Evolutionary conservation across 768 basidiomycete genomes (phyloP), one percentile per base, ranked within the genome.

Genomic region (Porphyrellus cyaneotinctus): DNA sequence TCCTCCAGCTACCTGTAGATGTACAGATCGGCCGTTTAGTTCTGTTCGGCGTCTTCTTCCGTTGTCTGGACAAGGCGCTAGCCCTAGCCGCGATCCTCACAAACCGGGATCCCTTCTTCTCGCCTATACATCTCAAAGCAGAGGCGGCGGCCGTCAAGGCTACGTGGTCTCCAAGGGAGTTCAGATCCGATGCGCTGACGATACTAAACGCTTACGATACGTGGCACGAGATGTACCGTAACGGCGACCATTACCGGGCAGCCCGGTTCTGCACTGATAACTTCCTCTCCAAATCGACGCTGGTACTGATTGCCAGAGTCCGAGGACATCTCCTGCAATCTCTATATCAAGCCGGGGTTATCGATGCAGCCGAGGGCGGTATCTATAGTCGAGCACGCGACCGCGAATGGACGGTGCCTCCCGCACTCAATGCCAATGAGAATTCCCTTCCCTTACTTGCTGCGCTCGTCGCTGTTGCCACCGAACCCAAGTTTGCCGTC

Each of bases 71-170:
- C 66, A 81, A 84, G 46, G 89, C 91, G 0, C 69, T 97, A 56
- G 91, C 92, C 6, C 79, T 97, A 43, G 94, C 95, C n/a, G 91
- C 92, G 7, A 86, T 97, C 60, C 72, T 97, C 58, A 84, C 89
- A 14, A 88, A 90, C 59, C 87, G 94, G 30, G 93, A 95, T 53
- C 91, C 94, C 6, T 97, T 97, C 76, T 68, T 95, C 51, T 81
- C 86, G 0, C 95, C 95, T 0, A 79, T 87, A 68, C 82, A 85
- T 45, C 74, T 87, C 49, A 91, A 88, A 70, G 64, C 69, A 11
- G 81, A 91, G 63, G 85, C 94, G 3, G 75, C 81, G 35, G 78
- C 76, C 18, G 78, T 79, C 67, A 95, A 95, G 71, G 78, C 82
- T 54, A 82, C 80, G 2, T 97, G 90, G 88, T 79, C 83, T 15